Evolutionary conservation across 148 eudicot genomes (phyloP).

Genomic region (Amaranthus cruentus): DNA sequence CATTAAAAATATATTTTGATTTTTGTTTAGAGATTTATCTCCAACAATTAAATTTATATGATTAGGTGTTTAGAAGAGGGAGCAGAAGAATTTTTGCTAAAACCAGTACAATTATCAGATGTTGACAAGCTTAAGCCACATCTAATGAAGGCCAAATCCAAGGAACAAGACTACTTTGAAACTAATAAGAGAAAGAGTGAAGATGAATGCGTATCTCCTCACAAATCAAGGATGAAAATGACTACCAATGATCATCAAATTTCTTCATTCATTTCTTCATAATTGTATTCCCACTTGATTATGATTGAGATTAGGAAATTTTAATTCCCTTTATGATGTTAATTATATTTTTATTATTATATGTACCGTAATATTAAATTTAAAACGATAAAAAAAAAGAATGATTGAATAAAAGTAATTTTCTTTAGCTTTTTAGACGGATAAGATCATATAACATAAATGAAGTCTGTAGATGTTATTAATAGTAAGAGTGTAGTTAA

Average conservation of each 20-base stretch:
- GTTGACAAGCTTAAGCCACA: slow-evolving; percentile 57
- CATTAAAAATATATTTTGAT: no score
- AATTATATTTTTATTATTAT: no score
- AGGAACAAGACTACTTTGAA: slow-evolving; percentile 14
- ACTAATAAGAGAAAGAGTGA: slow-evolving; percentile 18
- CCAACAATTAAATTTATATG: neutral
- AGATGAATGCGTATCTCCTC: slow-evolving; percentile 22
- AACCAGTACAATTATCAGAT: slow-evolving; percentile 58
- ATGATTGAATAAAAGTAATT: no score
- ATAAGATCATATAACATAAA: no score
- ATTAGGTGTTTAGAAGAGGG: slow-evolving; percentile 65
- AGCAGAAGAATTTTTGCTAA: slow-evolving; percentile 58
- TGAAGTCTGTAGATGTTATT: no score
- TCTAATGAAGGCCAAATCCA: slow-evolving; percentile 32
- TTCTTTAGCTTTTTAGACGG: no score
- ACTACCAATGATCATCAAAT: slow-evolving; percentile 1
- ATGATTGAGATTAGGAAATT: no score
- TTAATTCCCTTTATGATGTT: no score
- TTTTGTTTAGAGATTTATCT: no score
- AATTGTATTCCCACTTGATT: neutral
- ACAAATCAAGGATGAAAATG: slow-evolving; percentile 23
- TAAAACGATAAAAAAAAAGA: neutral
- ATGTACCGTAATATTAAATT: no score
- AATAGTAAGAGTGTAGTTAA: no score
- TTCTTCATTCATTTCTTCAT: neutral